Evolutionary conservation across 2,329 filamentous ascomycete genomes (phyloP), one percentile per base, ranked within the genome.

Genomic region (Fusarium torulosum): DNA sequence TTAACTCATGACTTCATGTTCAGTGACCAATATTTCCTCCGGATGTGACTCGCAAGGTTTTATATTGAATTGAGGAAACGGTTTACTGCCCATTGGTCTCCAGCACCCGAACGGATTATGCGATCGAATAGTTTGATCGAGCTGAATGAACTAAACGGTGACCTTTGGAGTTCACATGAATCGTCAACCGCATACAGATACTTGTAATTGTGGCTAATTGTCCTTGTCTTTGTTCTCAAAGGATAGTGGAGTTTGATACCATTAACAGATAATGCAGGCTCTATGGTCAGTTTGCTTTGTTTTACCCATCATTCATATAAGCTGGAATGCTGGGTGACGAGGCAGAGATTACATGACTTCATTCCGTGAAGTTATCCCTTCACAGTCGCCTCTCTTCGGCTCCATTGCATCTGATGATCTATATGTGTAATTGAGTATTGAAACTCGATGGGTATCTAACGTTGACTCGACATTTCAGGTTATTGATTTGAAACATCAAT

Each of bases 361-460:
- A 7, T 33, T 33, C 29, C 11, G 1, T 33, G 13, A 7, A 13
- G 6, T 7, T 33, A 33, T 15, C 0, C 29, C 29, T 33, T 29
- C 11, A 6, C 29, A 7, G 29, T 7, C 6, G 29, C 20, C 23
- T 41, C 13, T 6, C 17, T 8, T 14, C 14, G 20, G 19, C 7
- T 46, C 40, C 7, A 41, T 11, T 15, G 19, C 2, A 37, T 21
- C 21, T 23, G 17, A 20, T 35, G 29, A 35, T 56, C 33, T 27
- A 20, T 4, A n/a, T 27, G 42, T 9, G 6, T 27, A 31, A 23
- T 5, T 4, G 17, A 37, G n/a, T 37, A 37, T 19, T 47, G 42
- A 43, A 43, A 62, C 57, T 15, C 25, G 15, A 7, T 23, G n/a
- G 31, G 59, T n/a, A 40, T 56, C 29, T 21, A 38, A 56, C 7